These are phyloP conservation scores for Ustilago shanxiensis DNA, from an alignment of 1,284 basidiomycete species.

Conservation along the genomic window DNA sequence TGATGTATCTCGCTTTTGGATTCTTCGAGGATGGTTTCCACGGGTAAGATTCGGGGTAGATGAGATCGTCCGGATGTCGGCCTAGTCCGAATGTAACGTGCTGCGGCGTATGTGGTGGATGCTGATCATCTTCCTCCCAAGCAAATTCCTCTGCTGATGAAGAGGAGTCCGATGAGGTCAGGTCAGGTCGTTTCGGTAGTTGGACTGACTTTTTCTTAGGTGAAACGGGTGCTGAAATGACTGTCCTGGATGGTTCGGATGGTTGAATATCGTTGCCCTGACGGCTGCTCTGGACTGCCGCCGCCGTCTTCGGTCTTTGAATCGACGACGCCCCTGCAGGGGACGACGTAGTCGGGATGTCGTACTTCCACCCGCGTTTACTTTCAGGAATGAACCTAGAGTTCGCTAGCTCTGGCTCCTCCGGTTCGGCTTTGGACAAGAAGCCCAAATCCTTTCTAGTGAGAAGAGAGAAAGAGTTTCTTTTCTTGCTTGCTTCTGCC, in stretches of 20 bases:
- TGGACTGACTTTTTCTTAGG: slow-evolving; percentile 2
- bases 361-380: slow-evolving; percentile 44
- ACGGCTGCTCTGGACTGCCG: not conserved
- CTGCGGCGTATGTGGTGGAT: not conserved
- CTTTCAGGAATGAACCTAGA: slow-evolving; percentile 41
- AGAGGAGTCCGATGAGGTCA: slow-evolving; percentile 21
- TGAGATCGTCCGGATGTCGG: slow-evolving; percentile 42
- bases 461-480: slow-evolving; percentile 33
- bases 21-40: slow-evolving; percentile 35
- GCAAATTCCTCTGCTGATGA: slow-evolving; percentile 23
- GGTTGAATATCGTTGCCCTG: too few relatives aligned
- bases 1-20: slow-evolving; percentile 31
- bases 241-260: not conserved
- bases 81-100: too few relatives aligned
- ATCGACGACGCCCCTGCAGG: slow-evolving; percentile 4
- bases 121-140: not conserved
- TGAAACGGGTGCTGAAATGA: slow-evolving; percentile 17
- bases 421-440: not conserved
- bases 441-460: slow-evolving; percentile 15
- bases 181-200: not conserved
- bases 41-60: slow-evolving; percentile 37
- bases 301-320: not conserved
- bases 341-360: not conserved
- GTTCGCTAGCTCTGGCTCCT: slow-evolving; percentile 20
- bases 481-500: slow-evolving; percentile 33